Base-by-base conservation (phyloP, 495 filamentous ascomycete species). In the Collariella sp. region DNA sequence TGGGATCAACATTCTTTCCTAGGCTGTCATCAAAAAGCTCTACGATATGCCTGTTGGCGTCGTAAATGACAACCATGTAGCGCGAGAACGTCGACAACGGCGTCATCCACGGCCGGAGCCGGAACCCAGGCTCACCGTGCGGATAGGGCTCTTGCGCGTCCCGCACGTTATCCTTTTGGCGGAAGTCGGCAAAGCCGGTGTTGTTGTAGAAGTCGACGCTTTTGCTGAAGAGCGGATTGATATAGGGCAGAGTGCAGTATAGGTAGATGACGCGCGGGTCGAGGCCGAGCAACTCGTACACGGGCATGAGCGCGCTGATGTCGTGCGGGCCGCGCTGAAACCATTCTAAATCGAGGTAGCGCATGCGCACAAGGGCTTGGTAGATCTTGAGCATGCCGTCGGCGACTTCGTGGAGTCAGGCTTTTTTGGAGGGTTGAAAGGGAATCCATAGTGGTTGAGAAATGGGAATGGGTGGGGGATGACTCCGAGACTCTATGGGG, bases 221-320 rank as follows among this genome's bases (percentile, higher is more conserved):
- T 7, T 2, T 4, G 9, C 16, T 36, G 5, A 5, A 9, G 20
- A 1, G 7, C 22, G 16, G 23, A 22, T 58, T 34, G 33, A 63
- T 20, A 29, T 63, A 63, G 10, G 61, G 63, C 1, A 65, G 20
- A 35, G 61, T 58, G 46, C 42, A 41, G 54, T 61, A 65, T 6
- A 65, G 58, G 50, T 65, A 63, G 36, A 58, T 55, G 47, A 65
- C 49, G 40, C 45, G 18, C 11, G 54, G 43, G 44, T 60, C 50
- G 2, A 63, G 26, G 45, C 40, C 29, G 23, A 48, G 29, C 2
- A 38, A 33, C 7, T 18, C 12, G 23, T 55, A 65, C 12, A 58
- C 15, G 18, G 56, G 50, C 7, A 57, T 15, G 7, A 61, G 36
- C 18, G 12, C 12, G 29, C 20, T 39, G 35, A 58, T 20, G 49